Percentiles rank a stretch among this genome's conserved stretches.
phyloP scores from a whole-genome alignment of 1,284 basidiomycete genomes.

The Boletus calvinii region DNA sequence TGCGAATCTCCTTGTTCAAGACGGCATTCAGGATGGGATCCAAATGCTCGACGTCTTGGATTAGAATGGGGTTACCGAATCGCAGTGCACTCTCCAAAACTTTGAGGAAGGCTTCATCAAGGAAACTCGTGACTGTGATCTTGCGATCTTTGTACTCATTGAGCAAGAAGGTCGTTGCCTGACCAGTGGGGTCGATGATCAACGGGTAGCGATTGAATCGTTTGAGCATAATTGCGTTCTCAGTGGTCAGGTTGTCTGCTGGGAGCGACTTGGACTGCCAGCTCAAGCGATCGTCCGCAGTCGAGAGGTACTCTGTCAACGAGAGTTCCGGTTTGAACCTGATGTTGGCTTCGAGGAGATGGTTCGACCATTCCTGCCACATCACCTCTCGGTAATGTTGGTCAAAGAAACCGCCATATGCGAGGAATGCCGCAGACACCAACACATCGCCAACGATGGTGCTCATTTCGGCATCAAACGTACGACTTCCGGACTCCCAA shows the following conservation, averaged over 20 bases:
- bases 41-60: slow-evolving; percentile 97
- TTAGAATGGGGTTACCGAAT: slow-evolving; percentile 96
- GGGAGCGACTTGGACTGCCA: slow-evolving; percentile 97
- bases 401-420: slow-evolving; percentile 98
- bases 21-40: slow-evolving; percentile 99
- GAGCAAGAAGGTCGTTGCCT: slow-evolving; percentile 91
- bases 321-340: slow-evolving; percentile 93
- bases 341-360: slow-evolving; percentile 87
- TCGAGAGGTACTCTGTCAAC: slow-evolving; percentile 94
- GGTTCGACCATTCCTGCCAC: slow-evolving; percentile 94
- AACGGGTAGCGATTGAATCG: slow-evolving; percentile 98
- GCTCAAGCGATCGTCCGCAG: slow-evolving; percentile 92
- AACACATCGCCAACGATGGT: slow-evolving; percentile 98
- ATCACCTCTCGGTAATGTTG: slow-evolving; percentile 97
- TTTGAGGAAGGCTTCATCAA: slow-evolving; percentile 98
- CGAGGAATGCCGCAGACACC: slow-evolving; percentile 94
- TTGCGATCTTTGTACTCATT: slow-evolving; percentile 97
- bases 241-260: slow-evolving; percentile 92
- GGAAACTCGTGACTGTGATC: slow-evolving; percentile 97
- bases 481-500: slow-evolving; percentile 94
- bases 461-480: slow-evolving; percentile 98
- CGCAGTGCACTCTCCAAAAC: slow-evolving; percentile 98
- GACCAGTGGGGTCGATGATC: slow-evolving; percentile 98
- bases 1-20: slow-evolving; percentile 93
- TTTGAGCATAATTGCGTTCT: slow-evolving; percentile 99